These are phyloP conservation scores for Agrostemma githago DNA, from an alignment of 148 eudicot species.

Conservation along the genomic window DNA sequence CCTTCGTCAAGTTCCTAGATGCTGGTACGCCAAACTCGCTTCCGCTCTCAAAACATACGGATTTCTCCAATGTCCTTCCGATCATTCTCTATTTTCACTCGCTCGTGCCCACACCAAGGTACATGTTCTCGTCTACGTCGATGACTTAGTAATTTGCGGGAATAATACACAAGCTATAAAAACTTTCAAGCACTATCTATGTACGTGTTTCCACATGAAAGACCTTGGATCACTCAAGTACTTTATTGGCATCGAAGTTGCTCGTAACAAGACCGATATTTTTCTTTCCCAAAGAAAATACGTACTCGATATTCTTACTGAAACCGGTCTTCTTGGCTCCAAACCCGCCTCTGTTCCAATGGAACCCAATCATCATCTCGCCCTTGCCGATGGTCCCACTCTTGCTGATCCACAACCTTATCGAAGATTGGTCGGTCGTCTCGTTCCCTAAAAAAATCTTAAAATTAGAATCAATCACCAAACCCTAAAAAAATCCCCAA, in stretches of 20 bases:
- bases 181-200: background rate
- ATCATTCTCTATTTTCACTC: background rate
- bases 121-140: background rate
- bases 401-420: background rate
- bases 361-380: background rate
- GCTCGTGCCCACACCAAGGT: background rate
- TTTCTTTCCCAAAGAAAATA: background rate
- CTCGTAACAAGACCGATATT: background rate
- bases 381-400: too few relatives aligned
- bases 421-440: background rate
- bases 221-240: background rate
- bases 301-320: background rate
- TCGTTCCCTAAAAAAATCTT: too few relatives aligned
- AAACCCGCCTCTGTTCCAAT: background rate
- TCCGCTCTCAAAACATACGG: background rate
- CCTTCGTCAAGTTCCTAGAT: background rate
- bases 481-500: too few relatives aligned
- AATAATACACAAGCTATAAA: background rate
- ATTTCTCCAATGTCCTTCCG: background rate
- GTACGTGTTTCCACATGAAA: background rate
- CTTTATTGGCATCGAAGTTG: background rate
- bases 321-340: background rate
- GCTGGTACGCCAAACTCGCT: conserved; percentile 5
- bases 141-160: background rate
- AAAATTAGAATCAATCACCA: too few relatives aligned